Evolutionary conservation across 2,329 filamentous ascomycete genomes (phyloP), one percentile per base, ranked within the genome.

Genomic region (Teratosphaeria pseudoeucalypti): DNA sequence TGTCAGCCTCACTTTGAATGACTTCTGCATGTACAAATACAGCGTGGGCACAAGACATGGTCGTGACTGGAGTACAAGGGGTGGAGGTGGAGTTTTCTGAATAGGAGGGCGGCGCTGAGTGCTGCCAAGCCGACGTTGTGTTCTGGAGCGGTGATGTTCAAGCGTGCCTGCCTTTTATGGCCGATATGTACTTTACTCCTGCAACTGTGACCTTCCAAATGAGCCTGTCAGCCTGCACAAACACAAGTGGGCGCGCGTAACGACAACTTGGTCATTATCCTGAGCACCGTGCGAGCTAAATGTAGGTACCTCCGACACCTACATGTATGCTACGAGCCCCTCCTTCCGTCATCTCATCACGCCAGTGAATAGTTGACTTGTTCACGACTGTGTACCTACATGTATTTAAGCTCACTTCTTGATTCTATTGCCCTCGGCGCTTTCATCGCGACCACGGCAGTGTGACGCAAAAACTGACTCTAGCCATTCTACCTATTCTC

Each of bases 1-100:
- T n/a, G 16, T 14, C 37, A n/a, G 16, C 37, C 37, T 43, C 37
- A 43, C 10, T 43, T 43, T 12, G 12, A n/a, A 10, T 16, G 34
- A 12, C 5, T 55, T 10, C 32, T 29, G 23, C 34, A 32, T 55
- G 27, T n/a, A 19, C n/a, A 49, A 49, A 61, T 65, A 12, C 60
- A 57, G 34, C 55, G n/a, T 57, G 56, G 12, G 52, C 23, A 19
- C 19, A 11, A 52, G 11, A 39, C 29, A 34, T 54, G 29, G 2
- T 23, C 16, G 43, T 23, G n/a, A n/a, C 19, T 23, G 23, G 43
- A 23, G n/a, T 7, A 23, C 9, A 19, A 49, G n/a, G 43, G 43
- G 3, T 10, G 19, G 6, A 19, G n/a, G 23, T 49, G 43, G 43
- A 49, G 29, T 6, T 32, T 49, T 43, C 37, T 43, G 11, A n/a